Conservation (phyloP, 768 basidiomycete genomes). For the Amyloporia xantha region DNA sequence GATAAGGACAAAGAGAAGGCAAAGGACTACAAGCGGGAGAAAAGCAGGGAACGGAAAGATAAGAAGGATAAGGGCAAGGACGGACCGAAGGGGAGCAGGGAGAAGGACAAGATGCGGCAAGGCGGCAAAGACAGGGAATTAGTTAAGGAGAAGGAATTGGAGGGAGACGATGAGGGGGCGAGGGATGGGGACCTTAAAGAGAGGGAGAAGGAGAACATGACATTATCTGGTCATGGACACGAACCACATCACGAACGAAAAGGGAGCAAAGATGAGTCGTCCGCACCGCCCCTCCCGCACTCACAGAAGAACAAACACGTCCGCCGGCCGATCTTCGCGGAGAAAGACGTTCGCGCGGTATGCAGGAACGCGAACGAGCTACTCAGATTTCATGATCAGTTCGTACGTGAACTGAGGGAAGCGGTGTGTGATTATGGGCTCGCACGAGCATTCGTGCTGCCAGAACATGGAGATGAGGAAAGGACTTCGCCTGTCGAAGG, state of each 20-base stretch:
- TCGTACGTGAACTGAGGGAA: conserved; percentile 47
- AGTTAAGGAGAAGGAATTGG: not conserved
- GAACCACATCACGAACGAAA: not conserved
- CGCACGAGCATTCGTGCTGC: conserved; percentile 9
- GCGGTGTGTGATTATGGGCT: conserved; percentile 49
- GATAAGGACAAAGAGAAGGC: not conserved
- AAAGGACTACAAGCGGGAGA: conserved; percentile 3
- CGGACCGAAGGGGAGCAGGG: not conserved
- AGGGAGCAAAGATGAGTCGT: not conserved
- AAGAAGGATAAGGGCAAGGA: conserved; percentile 3
- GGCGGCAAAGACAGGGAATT: not conserved
- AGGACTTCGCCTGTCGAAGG: conserved; percentile 7
- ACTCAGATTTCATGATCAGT: conserved; percentile 59
- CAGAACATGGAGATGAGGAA: conserved; percentile 2
- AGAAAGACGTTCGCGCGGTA: conserved; percentile 50
- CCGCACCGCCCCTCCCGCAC: not conserved
- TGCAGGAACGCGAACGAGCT: conserved; percentile 65
- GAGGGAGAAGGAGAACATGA: not conserved
- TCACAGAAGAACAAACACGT: not conserved
- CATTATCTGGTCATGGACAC: not conserved
- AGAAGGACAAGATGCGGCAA: conserved; percentile 1
- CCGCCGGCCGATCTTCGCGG: conserved; percentile 40
- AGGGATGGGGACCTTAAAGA: not conserved
- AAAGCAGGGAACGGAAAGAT: not conserved
- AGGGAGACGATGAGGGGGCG: not conserved